phyloP scores from a whole-genome alignment of 345 rosid species.

The Erodium maritimum region DNA sequence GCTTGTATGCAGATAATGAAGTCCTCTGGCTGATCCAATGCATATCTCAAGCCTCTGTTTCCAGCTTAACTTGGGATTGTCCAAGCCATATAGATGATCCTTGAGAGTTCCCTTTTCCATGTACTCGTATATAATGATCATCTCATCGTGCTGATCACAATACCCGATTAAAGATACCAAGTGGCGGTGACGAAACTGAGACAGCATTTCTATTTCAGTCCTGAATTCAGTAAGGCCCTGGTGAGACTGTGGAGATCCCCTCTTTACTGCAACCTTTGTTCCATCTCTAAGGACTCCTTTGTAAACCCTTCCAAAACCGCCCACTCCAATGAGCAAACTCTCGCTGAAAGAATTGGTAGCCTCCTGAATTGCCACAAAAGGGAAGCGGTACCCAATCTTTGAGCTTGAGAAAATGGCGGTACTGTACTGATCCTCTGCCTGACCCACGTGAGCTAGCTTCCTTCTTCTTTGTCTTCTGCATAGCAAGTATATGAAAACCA shows the following conservation, averaged over 20 bases:
- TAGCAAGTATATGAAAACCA: no score
- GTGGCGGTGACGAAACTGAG: conserved; percentile 63
- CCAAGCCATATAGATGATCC: conserved; percentile 24
- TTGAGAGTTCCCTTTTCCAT: conserved; percentile 65
- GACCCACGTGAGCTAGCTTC: no score
- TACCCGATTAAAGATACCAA: conserved; percentile 33
- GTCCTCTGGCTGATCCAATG: conserved; percentile 18
- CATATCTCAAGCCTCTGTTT: no score
- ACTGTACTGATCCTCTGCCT: no score
- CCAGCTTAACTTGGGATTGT: no score
- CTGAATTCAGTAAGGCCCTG: conserved; percentile 51
- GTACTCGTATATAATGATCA: conserved; percentile 65
- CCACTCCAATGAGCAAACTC: no score
- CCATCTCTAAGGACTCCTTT: not conserved
- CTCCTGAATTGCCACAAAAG: conserved; percentile 38
- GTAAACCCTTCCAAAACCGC: no score
- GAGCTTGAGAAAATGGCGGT: conserved; percentile 11
- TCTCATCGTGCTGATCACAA: conserved; percentile 31
- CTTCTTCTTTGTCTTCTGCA: no score
- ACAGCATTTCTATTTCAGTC: conserved; percentile 61
- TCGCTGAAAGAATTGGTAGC: conserved; percentile 36
- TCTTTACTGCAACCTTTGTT: conserved; percentile 53
- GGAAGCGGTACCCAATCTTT: conserved; percentile 36
- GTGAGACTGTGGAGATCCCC: conserved; percentile 38
- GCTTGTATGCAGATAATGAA: conserved; percentile 71